A percentile compares a stretch with the other conserved stretches of the same genome.
Conservation (phyloP, 495 filamentous ascomycete genomes). For the Penicillium malachiteum region DNA sequence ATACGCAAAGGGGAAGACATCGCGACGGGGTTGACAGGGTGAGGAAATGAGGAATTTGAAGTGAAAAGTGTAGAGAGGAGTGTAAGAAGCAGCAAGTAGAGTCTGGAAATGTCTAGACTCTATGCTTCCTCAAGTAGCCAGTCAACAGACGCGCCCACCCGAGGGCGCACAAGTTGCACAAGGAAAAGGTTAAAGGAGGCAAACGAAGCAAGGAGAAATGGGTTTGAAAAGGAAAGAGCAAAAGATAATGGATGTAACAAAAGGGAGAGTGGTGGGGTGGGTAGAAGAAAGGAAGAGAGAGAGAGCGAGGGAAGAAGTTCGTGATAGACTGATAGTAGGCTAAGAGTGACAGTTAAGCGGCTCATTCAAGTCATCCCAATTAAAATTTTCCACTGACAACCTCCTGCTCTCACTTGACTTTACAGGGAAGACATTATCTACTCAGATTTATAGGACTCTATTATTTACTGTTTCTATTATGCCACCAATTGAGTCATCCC, state of each 20-base stretch:
- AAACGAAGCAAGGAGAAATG: background rate
- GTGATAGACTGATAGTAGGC: background rate
- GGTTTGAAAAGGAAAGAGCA: background rate
- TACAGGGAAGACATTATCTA: too few species aligned
- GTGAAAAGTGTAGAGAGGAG: too few species aligned
- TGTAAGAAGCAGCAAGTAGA: too few species aligned
- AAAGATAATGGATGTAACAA: background rate
- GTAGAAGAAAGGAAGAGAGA: background rate
- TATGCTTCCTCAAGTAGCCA: too few species aligned
- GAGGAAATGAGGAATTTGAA: background rate
- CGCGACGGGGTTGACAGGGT: background rate
- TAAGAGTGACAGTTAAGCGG: background rate
- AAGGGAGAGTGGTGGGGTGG: background rate
- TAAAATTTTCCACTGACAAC: background rate
- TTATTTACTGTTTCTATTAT: constrained; percentile 7
- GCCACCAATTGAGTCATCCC: constrained; percentile 35
- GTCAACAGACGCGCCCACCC: too few species aligned
- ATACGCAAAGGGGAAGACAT: constrained; percentile 7
- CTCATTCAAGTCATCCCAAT: background rate
- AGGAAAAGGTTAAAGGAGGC: background rate
- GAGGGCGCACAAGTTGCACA: too few species aligned
- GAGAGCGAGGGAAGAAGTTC: background rate
- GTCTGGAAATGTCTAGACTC: too few species aligned
- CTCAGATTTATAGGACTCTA: too few species aligned
- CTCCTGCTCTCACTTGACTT: background rate